A percentile compares a stretch with the other conserved stretches of the same genome.
Evolutionary conservation across 2,329 filamentous ascomycete genomes (phyloP).

Genomic region (Blumeria hordei): DNA sequence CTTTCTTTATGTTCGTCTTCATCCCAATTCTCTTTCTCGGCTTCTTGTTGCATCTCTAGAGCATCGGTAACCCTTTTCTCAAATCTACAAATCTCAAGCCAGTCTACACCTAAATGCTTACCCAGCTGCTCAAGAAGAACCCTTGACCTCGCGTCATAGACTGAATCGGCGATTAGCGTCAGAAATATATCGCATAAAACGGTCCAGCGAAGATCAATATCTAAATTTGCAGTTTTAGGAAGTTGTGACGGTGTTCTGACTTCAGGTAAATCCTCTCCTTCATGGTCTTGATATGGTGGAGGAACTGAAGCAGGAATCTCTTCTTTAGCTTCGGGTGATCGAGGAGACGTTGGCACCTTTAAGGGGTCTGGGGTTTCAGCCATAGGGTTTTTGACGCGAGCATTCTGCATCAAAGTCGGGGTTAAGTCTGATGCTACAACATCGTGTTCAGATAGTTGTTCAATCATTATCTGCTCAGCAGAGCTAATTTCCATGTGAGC

Average conservation of each 20-base stretch:
- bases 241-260: conserved; percentile 68
- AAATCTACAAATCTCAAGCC: conserved; percentile 87
- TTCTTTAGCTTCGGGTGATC: conserved; percentile 15
- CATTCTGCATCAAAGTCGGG: conserved; percentile 70
- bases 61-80: conserved; percentile 95
- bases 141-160: conserved; percentile 76
- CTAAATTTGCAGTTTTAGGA: conserved; percentile 58
- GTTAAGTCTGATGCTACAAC: conserved; percentile 68
- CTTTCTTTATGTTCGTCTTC: conserved; percentile 84
- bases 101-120: conserved; percentile 54
- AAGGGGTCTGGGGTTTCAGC: conserved; percentile 22
- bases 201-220: conserved; percentile 93
- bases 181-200: conserved; percentile 90
- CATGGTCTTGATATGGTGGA: conserved; percentile 36
- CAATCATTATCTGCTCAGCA: conserved; percentile 93
- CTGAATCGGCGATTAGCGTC: conserved; percentile 82
- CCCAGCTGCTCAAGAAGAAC: conserved; percentile 66
- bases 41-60: conserved; percentile 88
- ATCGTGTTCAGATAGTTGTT: conserved; percentile 82
- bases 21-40: conserved; percentile 92
- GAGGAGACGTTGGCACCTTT: conserved; percentile 9
- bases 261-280: conserved; percentile 47
- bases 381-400: conserved; percentile 80
- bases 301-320: conserved; percentile 27
- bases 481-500: conserved; percentile 88